A percentile compares a stretch with the other conserved stretches of the same genome.
Evolutionary conservation across 805 yeast species (phyloP).

Genomic region (Hanseniaspora pseudoguilliermondii): DNA sequence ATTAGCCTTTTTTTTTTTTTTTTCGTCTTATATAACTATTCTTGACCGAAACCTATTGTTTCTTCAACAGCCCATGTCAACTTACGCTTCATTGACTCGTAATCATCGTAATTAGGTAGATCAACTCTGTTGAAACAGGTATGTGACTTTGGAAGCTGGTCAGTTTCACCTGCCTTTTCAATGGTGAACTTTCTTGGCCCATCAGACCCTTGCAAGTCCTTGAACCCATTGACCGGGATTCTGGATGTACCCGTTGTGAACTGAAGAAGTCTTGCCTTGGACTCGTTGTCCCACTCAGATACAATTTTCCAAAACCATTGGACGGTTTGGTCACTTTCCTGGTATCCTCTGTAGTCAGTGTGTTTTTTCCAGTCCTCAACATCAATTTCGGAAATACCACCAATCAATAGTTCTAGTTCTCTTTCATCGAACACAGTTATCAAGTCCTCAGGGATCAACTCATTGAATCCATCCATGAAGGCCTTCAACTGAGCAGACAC

Average conservation of each 20-base stretch:
- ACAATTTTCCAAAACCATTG: slow-evolving; percentile 99
- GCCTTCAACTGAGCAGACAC: slow-evolving; percentile 94
- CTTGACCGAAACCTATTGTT: slow-evolving; percentile 98
- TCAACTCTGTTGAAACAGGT: slow-evolving; percentile 99
- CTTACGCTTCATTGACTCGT: slow-evolving; percentile 74
- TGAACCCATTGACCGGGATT: slow-evolving; percentile 97
- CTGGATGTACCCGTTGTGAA: slow-evolving; percentile 98
- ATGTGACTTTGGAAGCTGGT: slow-evolving; percentile 90
- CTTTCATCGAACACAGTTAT: slow-evolving; percentile 96
- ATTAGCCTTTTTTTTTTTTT: background rate
- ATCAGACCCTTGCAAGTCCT: slow-evolving; percentile 95
- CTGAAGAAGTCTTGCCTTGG: slow-evolving; percentile 86
- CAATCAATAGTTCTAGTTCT: slow-evolving; percentile 89
- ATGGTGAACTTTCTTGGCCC: slow-evolving; percentile 98
- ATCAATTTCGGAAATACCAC: slow-evolving; percentile 96
- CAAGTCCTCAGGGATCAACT: slow-evolving; percentile 89
- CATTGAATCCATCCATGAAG: slow-evolving; percentile 93
- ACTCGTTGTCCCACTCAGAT: slow-evolving; percentile 89
- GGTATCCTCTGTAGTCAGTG: slow-evolving; percentile 96
- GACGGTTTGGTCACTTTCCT: slow-evolving; percentile 88
- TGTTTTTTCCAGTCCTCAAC: slow-evolving; percentile 98
- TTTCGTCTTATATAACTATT: slow-evolving; percentile 30
- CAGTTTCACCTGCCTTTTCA: slow-evolving; percentile 91
- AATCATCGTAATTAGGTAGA: slow-evolving; percentile 83
- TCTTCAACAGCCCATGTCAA: slow-evolving; percentile 94